phyloP scores from a whole-genome alignment of 345 rosid genomes.

The Sisymbrium altissimum region DNA sequence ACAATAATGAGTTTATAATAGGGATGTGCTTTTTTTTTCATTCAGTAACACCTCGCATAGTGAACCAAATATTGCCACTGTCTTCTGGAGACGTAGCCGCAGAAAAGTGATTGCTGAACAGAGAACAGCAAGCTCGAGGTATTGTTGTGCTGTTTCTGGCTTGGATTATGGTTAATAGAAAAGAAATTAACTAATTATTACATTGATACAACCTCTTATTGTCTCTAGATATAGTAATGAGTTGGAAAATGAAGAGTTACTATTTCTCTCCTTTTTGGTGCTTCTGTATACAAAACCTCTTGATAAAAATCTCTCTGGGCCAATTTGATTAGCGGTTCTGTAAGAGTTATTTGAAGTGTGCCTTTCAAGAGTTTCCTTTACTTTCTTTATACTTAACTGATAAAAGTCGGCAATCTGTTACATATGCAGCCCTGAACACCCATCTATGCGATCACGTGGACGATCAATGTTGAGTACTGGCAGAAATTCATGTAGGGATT shows the following conservation, averaged over 20 bases:
- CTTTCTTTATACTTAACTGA: constrained; percentile 9
- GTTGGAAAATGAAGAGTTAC: neutral
- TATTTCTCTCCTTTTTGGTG: neutral
- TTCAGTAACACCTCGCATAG: constrained; percentile 70
- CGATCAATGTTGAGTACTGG: constrained; percentile 85
- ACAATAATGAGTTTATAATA: constrained; percentile 3
- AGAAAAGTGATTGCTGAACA: constrained; percentile 92
- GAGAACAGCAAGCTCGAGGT: constrained; percentile 98
- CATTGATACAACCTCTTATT: neutral
- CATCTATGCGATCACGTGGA: constrained; percentile 69
- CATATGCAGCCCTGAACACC: constrained; percentile 88
- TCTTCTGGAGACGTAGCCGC: constrained; percentile 89
- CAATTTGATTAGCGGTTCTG: neutral
- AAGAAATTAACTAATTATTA: neutral
- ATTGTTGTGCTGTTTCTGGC: constrained; percentile 28
- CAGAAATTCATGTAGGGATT: constrained; percentile 59
- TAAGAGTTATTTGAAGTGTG: neutral
- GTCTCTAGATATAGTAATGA: neutral
- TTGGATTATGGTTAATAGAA: neutral
- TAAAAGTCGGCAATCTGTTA: constrained; percentile 21
- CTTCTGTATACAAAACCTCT: neutral
- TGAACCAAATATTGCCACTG: constrained; percentile 85
- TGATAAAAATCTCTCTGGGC: neutral
- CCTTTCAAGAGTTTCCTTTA: neutral
- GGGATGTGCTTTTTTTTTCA: constrained; percentile 4